Evolutionary conservation across 1,139 yeast species (phyloP).

Genomic region (Scheffersomyces segobiensis): DNA sequence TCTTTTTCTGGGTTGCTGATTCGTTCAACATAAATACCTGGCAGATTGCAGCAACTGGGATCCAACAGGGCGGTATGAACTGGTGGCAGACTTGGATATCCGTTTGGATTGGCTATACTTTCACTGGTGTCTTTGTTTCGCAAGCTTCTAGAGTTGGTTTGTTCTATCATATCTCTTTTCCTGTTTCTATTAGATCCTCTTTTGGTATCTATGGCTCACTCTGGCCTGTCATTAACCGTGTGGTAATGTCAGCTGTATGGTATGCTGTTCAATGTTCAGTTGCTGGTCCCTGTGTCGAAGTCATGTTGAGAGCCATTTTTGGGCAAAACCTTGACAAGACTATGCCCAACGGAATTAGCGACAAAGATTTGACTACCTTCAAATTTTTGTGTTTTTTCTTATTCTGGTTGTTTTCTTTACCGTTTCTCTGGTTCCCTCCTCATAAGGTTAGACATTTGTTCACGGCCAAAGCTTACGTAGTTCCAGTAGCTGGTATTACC

Average conservation of each 20-base stretch:
- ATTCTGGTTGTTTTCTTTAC: slow-evolving; percentile 75
- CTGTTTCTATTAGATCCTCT: slow-evolving; percentile 69
- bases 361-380: slow-evolving; percentile 62
- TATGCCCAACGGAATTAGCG: slow-evolving; percentile 53
- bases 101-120: slow-evolving; percentile 71
- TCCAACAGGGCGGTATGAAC: slow-evolving; percentile 63
- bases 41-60: slow-evolving; percentile 87
- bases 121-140: slow-evolving; percentile 63
- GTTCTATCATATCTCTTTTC: slow-evolving; percentile 74
- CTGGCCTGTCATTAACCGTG: slow-evolving; percentile 81
- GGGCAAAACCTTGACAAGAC: slow-evolving; percentile 54
- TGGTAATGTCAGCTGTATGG: slow-evolving; percentile 84
- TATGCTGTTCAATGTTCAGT: slow-evolving; percentile 80
- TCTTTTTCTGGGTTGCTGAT: slow-evolving; percentile 83
- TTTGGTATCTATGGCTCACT: slow-evolving; percentile 78
- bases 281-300: slow-evolving; percentile 79
- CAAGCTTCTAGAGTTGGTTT: slow-evolving; percentile 72
- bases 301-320: slow-evolving; percentile 68
- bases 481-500: slow-evolving; percentile 79
- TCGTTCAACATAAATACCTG: slow-evolving; percentile 86
- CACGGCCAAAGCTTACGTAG: slow-evolving; percentile 72
- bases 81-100: slow-evolving; percentile 93
- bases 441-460: slow-evolving; percentile 80
- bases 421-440: slow-evolving; percentile 79
- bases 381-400: slow-evolving; percentile 72